Base-by-base conservation (phyloP, 345 rosid genomes). In the Eucalyptus polyanthemos region DNA sequence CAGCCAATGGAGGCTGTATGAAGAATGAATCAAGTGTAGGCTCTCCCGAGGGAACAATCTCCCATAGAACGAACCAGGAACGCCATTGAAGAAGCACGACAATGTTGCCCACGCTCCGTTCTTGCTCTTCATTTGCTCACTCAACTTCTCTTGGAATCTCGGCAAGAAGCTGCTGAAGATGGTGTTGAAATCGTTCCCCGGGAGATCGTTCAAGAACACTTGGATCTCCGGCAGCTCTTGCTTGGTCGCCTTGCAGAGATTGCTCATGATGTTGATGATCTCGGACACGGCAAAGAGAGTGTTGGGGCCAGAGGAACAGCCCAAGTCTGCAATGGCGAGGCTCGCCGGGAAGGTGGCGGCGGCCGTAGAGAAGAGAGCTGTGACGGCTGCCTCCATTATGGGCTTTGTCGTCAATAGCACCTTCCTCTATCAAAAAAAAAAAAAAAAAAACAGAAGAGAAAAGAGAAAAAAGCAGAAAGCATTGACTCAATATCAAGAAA, bases 171-270 rank as follows among this genome's bases (percentile, higher is more conserved):
- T 91, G 92, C 45, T 9, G 44, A 95, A 94, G 65, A 93, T 89
- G 69, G 90, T 88, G 86, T 94, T 95, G 87, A 95, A 95, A 86
- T 95, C 97, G 89, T 95, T 95, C 25, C 94, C 92, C 0, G 94
- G 94, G 60, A 95, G 93, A 50, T 95, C 97, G 87, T 95, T 95
- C 65, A 95, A 60, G 89, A 92, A 92, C 53, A 94, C 90, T 49
- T 91, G 95, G 90, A 80, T 92, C 72, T 92, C 94, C 5, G 93
- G 95, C 1, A 91, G 87, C 14, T 85, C 24, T 14, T 31, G 90
- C 12, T 89, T 90, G 29, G 89, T 87, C 69, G 91, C 89, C 22
- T 47, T 80, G 89, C 94, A 86, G 21, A 92, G 50, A 14, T 51
- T 56, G 87, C 40, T 88, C 85, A 34, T 17, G 6, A 50, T 10